Evolutionary conservation across 768 basidiomycete genomes (phyloP).

Genomic region (Termitomyces sp.): DNA sequence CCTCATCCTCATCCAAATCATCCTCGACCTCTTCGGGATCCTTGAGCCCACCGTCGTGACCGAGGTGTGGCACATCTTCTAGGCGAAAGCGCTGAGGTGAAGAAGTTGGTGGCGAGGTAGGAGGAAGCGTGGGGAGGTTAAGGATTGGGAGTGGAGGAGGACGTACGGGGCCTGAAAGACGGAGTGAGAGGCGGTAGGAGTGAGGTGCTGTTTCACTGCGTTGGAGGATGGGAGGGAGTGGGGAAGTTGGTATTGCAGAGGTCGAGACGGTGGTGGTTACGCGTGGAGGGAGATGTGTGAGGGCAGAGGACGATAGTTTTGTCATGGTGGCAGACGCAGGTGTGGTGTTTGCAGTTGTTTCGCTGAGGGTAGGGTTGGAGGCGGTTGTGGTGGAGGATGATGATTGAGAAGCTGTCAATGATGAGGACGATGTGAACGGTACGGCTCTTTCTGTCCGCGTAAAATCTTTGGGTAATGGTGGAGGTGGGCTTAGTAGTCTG

Average conservation of each 20-base stretch:
- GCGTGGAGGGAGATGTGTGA: not conserved
- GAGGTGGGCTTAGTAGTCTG: not conserved
- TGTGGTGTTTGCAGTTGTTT: constrained; percentile 1
- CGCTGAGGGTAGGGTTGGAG: not conserved
- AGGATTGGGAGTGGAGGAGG: constrained; percentile 32
- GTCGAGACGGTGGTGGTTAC: constrained; percentile 1
- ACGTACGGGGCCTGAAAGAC: constrained; percentile 17
- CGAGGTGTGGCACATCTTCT: constrained; percentile 50
- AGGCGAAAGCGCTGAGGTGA: constrained; percentile 23
- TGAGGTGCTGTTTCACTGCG: constrained; percentile 9
- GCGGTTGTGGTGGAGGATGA: not conserved
- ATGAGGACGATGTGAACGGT: not conserved
- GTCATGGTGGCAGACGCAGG: not conserved
- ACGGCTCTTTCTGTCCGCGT: not conserved
- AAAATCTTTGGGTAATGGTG: constrained; percentile 2
- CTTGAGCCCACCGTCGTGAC: constrained; percentile 14
- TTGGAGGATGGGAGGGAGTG: constrained; percentile 5
- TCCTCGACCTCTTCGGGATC: constrained; percentile 3
- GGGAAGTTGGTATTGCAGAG: not conserved
- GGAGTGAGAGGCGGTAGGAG: constrained; percentile 9
- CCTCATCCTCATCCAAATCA: constrained; percentile 15
- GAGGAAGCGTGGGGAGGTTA: constrained; percentile 43
- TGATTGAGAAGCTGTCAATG: not conserved
- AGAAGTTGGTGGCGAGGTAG: constrained; percentile 11
- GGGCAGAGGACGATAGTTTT: not conserved